Conservation (phyloP, 139 green algal genomes). For the Spirogloea muscicola region DNA sequence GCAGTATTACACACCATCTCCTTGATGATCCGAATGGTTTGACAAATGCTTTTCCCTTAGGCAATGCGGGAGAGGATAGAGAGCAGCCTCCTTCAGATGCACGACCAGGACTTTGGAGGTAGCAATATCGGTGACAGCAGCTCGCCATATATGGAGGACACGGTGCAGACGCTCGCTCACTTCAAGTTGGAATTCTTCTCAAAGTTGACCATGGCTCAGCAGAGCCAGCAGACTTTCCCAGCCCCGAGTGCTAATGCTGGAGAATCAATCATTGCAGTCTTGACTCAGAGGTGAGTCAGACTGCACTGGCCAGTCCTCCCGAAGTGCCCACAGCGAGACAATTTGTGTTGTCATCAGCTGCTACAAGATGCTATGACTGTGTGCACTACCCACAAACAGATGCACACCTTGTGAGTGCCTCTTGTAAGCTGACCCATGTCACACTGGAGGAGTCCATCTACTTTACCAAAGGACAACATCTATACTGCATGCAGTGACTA, state of each 20-base stretch:
- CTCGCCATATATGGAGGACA: conserved; percentile 67
- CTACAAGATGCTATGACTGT: too few species aligned
- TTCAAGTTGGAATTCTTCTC: conserved; percentile 67
- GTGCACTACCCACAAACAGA: not conserved
- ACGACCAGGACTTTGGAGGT: conserved; percentile 34
- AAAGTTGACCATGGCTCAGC: conserved; percentile 52
- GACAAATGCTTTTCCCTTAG: not conserved
- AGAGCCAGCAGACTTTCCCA: not conserved
- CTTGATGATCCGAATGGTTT: not conserved
- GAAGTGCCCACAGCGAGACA: too few species aligned
- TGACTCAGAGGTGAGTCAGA: too few species aligned
- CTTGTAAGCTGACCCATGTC: too few species aligned
- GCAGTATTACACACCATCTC: not conserved
- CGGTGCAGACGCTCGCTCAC: conserved; percentile 57
- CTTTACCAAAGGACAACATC: not conserved
- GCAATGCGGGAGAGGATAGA: conserved; percentile 45
- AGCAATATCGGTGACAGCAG: conserved; percentile 52
- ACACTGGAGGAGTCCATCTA: too few species aligned
- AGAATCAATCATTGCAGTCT: too few species aligned
- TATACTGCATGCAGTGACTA: not conserved
- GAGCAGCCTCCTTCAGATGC: conserved; percentile 37
- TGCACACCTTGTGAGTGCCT: not conserved
- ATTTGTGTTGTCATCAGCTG: too few species aligned
- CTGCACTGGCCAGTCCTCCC: too few species aligned
- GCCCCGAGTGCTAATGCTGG: too few species aligned